Evolutionary conservation across 1,284 basidiomycete species (phyloP), one percentile per base, ranked within the genome.

Genomic region (Porodaedalea pini): DNA sequence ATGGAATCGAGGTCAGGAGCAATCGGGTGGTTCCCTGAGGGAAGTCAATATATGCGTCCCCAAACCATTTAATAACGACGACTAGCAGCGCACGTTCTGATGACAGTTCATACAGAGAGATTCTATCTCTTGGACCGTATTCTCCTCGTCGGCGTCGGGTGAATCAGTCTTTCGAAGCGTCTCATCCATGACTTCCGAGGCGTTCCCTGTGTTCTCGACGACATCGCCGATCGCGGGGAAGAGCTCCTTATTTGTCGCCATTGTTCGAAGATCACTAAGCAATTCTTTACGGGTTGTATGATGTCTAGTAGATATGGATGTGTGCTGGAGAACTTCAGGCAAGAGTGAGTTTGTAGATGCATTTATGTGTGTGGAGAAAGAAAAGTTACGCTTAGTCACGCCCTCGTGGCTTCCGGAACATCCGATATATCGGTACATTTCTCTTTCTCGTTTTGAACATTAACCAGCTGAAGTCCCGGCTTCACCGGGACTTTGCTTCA

Each of bases 91-190:
- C 62, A 89, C 93, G 82, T 96, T 87, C 71, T 98, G 79, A 44
- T 84, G 79, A 68, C 97, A 99, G 69, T 83, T 82, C 93, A 99
- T 96, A 75, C 97, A 99, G 32, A 99, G 76, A 34, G 92, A 95
- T 65, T 94, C 90, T 64, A 99, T 82, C 70, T 92, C 86, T 65
- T 93, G 81, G 17, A 94, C 80, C 0, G 83, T 80, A 59, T 82
- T 83, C 31, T 90, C 86, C 21, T 85, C 82, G 17, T 78, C 74
- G 54, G 60, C 41, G 19, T 32, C 37, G 37, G 29, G 36, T 63
- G 51, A 5, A 25, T 27, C 27, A 29, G 13, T 19, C 4, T 1
- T 27, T 29, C 25, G 8, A 7, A 27, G 4, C 10, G 55, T 43
- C 29, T 63, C 56, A 40, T 64, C 55, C 11, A n/a, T n/a, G 40